Conservation (phyloP, 2,329 filamentous ascomycete genomes). For the Scytalidium lignicola region DNA sequence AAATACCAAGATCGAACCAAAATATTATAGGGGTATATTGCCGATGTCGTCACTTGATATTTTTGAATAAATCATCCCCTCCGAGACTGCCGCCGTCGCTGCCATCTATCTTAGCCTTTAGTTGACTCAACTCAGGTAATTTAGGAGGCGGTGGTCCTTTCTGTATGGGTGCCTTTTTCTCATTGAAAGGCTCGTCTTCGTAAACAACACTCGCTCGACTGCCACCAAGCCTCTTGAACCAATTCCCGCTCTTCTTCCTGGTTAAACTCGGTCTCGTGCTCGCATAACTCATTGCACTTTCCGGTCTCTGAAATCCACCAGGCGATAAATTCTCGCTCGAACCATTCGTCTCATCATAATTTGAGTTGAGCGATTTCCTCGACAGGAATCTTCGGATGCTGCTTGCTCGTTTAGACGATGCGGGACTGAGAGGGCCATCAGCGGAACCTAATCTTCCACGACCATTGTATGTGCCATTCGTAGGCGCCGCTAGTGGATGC, state of each 20-base stretch:
- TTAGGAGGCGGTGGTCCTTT: constrained; percentile 27
- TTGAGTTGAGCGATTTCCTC: constrained; percentile 28
- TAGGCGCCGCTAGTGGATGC: constrained; percentile 3
- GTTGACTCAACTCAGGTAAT: constrained; percentile 27
- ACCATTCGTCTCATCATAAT: constrained; percentile 20
- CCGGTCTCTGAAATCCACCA: constrained; percentile 18
- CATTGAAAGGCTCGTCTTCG: constrained; percentile 10
- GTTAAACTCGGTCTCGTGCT: constrained; percentile 13
- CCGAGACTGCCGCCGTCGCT: constrained; percentile 25
- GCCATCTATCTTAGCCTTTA: constrained; percentile 24
- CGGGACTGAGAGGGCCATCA: constrained; percentile 20
- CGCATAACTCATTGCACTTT: constrained; percentile 22
- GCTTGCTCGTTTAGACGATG: constrained; percentile 25
- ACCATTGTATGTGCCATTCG: constrained; percentile 11
- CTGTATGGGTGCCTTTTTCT: constrained; percentile 11
- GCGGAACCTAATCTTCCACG: constrained; percentile 14
- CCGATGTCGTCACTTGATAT: constrained; percentile 31
- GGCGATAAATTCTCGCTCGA: constrained; percentile 22
- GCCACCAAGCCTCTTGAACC: constrained; percentile 24
- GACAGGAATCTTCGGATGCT: constrained; percentile 32
- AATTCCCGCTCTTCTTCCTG: constrained; percentile 24
- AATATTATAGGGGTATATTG: constrained; percentile 2
- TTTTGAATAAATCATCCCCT: constrained; percentile 30
- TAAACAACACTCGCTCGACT: constrained; percentile 23
- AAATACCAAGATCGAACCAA: constrained; percentile 16